These are phyloP conservation scores for Fusarium mundagurra DNA, from an alignment of 2,329 filamentous ascomycete genomes.

Conservation along the genomic window DNA sequence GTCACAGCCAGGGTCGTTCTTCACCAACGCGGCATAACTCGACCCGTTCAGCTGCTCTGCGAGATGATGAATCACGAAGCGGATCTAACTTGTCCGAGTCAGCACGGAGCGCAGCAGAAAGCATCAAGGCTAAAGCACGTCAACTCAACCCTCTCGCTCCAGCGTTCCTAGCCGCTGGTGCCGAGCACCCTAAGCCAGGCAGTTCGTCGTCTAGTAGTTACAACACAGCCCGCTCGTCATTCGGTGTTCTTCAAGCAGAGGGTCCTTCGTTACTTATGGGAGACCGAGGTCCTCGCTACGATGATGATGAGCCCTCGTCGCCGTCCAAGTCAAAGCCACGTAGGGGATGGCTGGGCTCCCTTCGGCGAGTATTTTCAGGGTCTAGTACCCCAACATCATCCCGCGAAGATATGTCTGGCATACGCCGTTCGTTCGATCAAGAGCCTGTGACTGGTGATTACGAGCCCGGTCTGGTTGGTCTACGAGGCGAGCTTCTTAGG, in stretches of 20 bases:
- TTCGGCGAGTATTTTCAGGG: constrained; percentile 69
- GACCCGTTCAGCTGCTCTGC: constrained; percentile 47
- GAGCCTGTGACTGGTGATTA: constrained; percentile 53
- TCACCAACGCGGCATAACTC: constrained; percentile 54
- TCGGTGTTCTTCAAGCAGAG: constrained; percentile 62
- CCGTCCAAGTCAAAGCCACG: constrained; percentile 67
- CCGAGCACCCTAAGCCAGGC: constrained; percentile 48
- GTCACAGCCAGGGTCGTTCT: constrained; percentile 43
- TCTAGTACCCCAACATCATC: constrained; percentile 48
- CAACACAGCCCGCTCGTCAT: constrained; percentile 64
- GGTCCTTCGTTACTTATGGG: constrained; percentile 59
- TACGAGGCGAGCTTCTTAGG: constrained; percentile 61
- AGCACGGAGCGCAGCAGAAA: constrained; percentile 57
- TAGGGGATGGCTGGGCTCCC: constrained; percentile 74
- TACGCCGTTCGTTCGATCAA: constrained; percentile 47
- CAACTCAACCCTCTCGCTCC: constrained; percentile 48
- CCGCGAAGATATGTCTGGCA: constrained; percentile 43
- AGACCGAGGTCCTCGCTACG: constrained; percentile 41
- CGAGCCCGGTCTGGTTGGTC: constrained; percentile 55
- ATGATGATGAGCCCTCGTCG: constrained; percentile 58
- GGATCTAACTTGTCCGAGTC: constrained; percentile 67
- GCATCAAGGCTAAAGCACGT: constrained; percentile 49
- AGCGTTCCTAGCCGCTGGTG: constrained; percentile 37
- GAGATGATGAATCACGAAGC: constrained; percentile 62
- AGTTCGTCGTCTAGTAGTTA: constrained; percentile 58